A percentile compares a stretch with the other conserved stretches of the same genome.
Evolutionary conservation across 2,329 filamentous ascomycete species (phyloP).

Genomic region (Cladosporium sp.): DNA sequence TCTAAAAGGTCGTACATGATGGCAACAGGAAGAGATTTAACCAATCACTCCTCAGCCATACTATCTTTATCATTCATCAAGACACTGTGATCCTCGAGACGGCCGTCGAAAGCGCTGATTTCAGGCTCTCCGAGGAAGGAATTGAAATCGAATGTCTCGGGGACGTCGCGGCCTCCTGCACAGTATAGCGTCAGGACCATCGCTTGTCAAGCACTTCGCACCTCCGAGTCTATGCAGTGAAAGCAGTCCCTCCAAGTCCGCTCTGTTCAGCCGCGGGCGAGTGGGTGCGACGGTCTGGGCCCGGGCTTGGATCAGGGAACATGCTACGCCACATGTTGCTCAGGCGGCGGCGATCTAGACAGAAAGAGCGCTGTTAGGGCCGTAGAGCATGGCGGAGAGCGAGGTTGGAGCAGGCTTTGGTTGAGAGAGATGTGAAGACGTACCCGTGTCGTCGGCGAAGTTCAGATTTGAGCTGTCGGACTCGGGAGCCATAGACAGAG

Average conservation of each 20-base stretch:
- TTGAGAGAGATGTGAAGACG: constrained; percentile 16
- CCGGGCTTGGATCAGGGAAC: background rate
- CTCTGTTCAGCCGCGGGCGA: background rate
- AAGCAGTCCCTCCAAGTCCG: background rate
- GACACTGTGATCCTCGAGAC: no score
- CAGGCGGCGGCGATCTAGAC: constrained; percentile 8
- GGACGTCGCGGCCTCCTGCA: no score
- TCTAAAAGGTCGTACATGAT: no score
- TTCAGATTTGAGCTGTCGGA: constrained; percentile 1
- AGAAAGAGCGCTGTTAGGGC: constrained; percentile 20
- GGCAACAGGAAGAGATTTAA: no score
- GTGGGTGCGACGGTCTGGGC: background rate
- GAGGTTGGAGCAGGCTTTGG: constrained; percentile 12
- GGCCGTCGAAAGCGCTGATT: no score
- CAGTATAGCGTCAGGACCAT: no score
- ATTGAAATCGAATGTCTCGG: no score
- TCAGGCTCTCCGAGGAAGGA: no score
- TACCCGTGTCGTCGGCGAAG: constrained; percentile 25
- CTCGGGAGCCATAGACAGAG: background rate
- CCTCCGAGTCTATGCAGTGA: background rate
- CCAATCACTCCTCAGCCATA: no score
- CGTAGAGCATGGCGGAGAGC: constrained; percentile 25
- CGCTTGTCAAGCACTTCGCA: no score
- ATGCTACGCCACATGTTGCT: constrained; percentile 9
- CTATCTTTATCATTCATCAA: no score